A percentile compares a stretch with the other conserved stretches of the same genome.
Conservation (phyloP, 345 rosid genomes). For the Theobroma cacao region DNA sequence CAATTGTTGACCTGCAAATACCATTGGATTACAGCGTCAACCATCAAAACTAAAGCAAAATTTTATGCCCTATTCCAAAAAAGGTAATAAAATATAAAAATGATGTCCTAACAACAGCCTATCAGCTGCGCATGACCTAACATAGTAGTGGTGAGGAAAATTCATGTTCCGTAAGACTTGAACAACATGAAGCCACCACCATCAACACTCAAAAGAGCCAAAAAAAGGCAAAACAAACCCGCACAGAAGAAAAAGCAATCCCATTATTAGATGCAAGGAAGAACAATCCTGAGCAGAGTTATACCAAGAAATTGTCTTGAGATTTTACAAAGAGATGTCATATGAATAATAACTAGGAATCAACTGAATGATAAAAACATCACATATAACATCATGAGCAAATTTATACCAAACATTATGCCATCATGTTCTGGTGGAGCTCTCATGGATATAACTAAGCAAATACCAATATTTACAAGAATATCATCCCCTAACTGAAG, state of each 20-base stretch:
- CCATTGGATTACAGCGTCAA: background rate
- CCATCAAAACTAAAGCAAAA: conserved; percentile 1
- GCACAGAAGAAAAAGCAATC: background rate
- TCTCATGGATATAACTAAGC: background rate
- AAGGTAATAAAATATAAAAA: background rate
- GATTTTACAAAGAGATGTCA: background rate
- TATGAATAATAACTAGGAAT: background rate
- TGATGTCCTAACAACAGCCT: background rate
- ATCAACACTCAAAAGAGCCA: background rate
- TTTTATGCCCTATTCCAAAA: background rate
- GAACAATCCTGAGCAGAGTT: background rate
- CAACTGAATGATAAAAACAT: background rate
- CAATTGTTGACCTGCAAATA: conserved; percentile 73
- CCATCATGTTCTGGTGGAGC: background rate
- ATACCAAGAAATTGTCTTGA: background rate
- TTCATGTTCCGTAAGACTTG: background rate
- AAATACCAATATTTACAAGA: background rate
- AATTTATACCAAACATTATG: background rate
- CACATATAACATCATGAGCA: background rate
- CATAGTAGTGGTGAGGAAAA: background rate
- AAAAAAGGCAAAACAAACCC: background rate
- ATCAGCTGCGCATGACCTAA: background rate
- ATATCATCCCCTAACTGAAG: background rate
- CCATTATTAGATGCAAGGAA: background rate
- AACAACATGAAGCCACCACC: background rate